A percentile compares a stretch with the other conserved stretches of the same genome.
These are phyloP conservation scores for Brettanomyces naardenensis DNA, from an alignment of 805 yeast genomes.

Conservation along the genomic window DNA sequence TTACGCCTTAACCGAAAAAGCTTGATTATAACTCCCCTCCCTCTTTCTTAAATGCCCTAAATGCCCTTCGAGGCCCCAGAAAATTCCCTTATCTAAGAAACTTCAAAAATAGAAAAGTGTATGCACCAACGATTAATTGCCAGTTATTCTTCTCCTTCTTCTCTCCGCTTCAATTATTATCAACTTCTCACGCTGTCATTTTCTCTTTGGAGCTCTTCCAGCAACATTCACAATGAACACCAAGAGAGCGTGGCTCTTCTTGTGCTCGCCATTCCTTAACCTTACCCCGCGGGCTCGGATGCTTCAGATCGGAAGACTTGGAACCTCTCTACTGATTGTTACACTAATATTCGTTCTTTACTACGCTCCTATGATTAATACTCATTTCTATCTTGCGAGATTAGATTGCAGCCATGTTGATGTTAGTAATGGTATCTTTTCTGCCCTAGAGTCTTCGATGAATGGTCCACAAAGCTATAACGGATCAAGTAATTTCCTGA, in stretches of 20 bases:
- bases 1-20: background rate
- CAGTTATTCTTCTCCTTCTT: too few relatives aligned
- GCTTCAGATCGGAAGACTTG: constrained; percentile 15
- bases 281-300: constrained; percentile 19
- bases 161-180: too few relatives aligned
- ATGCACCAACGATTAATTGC: too few relatives aligned
- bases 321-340: constrained; percentile 2
- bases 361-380: constrained; percentile 1
- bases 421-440: constrained; percentile 45
- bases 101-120: too few relatives aligned
- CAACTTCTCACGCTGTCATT: background rate
- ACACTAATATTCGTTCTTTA: constrained; percentile 3
- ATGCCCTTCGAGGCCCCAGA: too few relatives aligned
- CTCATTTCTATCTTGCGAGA: constrained; percentile 21
- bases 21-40: background rate
- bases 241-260: background rate
- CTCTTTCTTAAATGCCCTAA: too few relatives aligned
- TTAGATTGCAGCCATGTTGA: constrained; percentile 45
- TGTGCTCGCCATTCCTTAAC: constrained; percentile 18
- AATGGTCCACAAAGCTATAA: constrained; percentile 3
- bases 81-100: too few relatives aligned
- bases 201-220: background rate
- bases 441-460: constrained; percentile 27
- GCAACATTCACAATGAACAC: background rate
- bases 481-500: constrained; percentile 25